Conservation (phyloP, 768 basidiomycete species). For the Pholiota microspora region DNA sequence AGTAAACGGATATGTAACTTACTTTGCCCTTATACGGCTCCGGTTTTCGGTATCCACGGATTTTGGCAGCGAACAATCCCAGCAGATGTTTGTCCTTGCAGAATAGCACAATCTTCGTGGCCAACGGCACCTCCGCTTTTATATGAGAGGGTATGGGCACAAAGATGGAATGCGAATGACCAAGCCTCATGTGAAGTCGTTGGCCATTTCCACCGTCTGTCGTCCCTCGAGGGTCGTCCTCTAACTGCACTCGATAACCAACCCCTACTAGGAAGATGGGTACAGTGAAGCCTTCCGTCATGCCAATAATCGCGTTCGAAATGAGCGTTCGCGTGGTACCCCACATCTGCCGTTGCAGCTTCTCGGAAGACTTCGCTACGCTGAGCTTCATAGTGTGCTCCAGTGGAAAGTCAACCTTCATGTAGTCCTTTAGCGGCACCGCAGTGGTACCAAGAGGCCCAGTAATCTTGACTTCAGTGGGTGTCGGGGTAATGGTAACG, state of each 20-base stretch:
- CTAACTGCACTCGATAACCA: constrained; percentile 86
- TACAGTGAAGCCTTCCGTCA: constrained; percentile 83
- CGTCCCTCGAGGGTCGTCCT: constrained; percentile 71
- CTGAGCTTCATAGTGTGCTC: constrained; percentile 39
- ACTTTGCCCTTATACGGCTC: constrained; percentile 99
- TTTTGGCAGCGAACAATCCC: constrained; percentile 85
- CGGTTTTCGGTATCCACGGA: constrained; percentile 82
- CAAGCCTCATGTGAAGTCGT: constrained; percentile 87
- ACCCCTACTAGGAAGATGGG: constrained; percentile 92
- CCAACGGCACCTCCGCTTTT: constrained; percentile 71
- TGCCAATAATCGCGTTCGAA: constrained; percentile 85
- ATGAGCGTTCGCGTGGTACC: constrained; percentile 92
- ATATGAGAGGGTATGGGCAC: constrained; percentile 83
- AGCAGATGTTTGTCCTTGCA: constrained; percentile 89
- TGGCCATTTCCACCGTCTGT: constrained; percentile 56
- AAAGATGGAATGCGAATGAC: constrained; percentile 85
- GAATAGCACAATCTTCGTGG: constrained; percentile 80
- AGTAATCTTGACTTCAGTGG: constrained; percentile 37
- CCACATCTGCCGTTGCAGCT: constrained; percentile 89
- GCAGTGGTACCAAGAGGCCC: constrained; percentile 48
- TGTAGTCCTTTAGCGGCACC: constrained; percentile 45
- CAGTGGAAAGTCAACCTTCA: constrained; percentile 41
- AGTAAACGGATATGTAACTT: constrained; percentile 25
- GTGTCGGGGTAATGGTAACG: constrained; percentile 39
- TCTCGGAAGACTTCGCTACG: constrained; percentile 66